Evolutionary conservation across 1,284 basidiomycete genomes (phyloP).

Genomic region (Irpex sp.): DNA sequence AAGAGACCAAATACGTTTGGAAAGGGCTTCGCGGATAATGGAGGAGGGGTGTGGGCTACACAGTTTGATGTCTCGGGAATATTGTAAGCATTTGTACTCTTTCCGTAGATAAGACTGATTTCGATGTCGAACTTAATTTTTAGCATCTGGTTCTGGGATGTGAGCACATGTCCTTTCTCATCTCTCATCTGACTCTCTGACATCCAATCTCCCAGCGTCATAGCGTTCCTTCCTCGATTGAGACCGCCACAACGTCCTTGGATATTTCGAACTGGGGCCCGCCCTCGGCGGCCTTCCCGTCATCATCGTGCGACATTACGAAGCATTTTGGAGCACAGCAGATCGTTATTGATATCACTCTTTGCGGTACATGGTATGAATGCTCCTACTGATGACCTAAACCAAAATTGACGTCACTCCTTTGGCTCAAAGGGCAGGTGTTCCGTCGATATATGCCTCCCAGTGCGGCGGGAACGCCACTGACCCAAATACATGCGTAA

Average conservation of each 20-base stretch:
- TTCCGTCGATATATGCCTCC: background rate
- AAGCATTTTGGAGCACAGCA: constrained; percentile 48
- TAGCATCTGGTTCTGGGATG: constrained; percentile 69
- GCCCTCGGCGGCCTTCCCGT: constrained; percentile 49
- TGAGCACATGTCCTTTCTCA: constrained; percentile 24
- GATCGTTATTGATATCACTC: constrained; percentile 46
- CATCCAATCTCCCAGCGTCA: constrained; percentile 31
- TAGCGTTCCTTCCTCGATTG: constrained; percentile 28
- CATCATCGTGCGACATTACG: constrained; percentile 39
- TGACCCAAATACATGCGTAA: background rate
- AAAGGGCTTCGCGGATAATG: constrained; percentile 47
- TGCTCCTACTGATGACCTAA: background rate
- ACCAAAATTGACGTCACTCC: background rate
- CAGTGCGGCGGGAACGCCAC: background rate
- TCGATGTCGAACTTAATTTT: background rate
- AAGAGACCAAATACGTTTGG: constrained; percentile 49
- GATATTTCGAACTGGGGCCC: constrained; percentile 53
- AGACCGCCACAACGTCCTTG: constrained; percentile 30
- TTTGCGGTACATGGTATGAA: constrained; percentile 47
- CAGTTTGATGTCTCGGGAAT: constrained; percentile 54
- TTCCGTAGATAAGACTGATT: constrained; percentile 5
- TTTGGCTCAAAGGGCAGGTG: background rate
- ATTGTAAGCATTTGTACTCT: constrained; percentile 11
- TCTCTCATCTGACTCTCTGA: no score
- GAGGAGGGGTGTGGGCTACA: constrained; percentile 63